These are phyloP conservation scores for Termitomyces eurrhizus DNA, from an alignment of 768 basidiomycete genomes.

Conservation along the genomic window DNA sequence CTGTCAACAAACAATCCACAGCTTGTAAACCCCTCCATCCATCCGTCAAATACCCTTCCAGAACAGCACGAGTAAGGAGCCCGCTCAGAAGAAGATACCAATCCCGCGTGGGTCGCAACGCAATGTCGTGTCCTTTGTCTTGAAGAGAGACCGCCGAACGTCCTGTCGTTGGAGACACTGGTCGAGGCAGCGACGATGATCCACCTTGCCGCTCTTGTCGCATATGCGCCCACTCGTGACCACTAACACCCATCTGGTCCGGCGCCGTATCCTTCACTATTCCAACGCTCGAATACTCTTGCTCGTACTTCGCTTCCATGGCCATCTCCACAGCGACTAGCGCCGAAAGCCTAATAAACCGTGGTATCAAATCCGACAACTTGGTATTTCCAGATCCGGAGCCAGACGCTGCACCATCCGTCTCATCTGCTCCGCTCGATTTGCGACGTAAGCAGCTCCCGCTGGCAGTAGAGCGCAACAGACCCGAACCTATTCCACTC, in stretches of 20 bases:
- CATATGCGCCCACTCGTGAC: conserved; percentile 15
- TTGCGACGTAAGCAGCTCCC: conserved; percentile 62
- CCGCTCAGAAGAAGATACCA: conserved; percentile 83
- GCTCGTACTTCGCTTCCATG: conserved; percentile 60
- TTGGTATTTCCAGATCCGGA: conserved; percentile 52
- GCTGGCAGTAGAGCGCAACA: conserved; percentile 48
- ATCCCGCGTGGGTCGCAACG: conserved; percentile 63
- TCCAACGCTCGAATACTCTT: conserved; percentile 28
- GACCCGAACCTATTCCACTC: conserved; percentile 68
- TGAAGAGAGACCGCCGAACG: conserved; percentile 15
- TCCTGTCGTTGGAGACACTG: conserved; percentile 14
- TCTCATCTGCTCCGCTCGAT: conserved; percentile 18
- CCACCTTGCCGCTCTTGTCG: conserved; percentile 9
- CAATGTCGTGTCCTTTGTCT: conserved; percentile 38
- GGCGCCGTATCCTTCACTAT: conserved; percentile 25
- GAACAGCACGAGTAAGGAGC: conserved; percentile 73
- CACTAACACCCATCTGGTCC: conserved; percentile 17
- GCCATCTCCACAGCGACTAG: conserved; percentile 76
- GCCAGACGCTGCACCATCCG: conserved; percentile 29
- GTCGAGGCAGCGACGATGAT: conserved; percentile 13
- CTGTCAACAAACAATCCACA: conserved; percentile 65
- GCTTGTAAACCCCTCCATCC: conserved; percentile 76
- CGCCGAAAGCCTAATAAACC: conserved; percentile 76
- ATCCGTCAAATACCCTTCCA: conserved; percentile 81
- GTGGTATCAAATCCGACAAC: conserved; percentile 59